Percentiles rank a stretch among this genome's conserved stretches.
Evolutionary conservation across 83 land plant species (phyloP).

Genomic region (Picea abies): DNA sequence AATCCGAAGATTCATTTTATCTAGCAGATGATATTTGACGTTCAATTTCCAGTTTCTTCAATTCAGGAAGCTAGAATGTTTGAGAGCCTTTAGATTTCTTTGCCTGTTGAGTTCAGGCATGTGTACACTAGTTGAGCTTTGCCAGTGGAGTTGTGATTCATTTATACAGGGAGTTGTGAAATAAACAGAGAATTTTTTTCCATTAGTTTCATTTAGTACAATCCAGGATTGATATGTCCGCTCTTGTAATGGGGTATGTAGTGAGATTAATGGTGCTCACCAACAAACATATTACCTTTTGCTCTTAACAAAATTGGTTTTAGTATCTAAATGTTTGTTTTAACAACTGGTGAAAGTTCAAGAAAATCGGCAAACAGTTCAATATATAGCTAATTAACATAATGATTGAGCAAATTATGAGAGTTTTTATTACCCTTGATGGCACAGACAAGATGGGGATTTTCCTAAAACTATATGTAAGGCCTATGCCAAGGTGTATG

Average conservation of each 20-base stretch:
- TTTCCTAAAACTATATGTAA: no score
- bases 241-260: neutral
- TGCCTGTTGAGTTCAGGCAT: slow-evolving; percentile 7
- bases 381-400: neutral
- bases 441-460: neutral
- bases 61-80: slow-evolving; percentile 15
- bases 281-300: neutral
- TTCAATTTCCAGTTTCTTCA: neutral
- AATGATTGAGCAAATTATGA: slow-evolving; percentile 1
- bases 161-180: neutral
- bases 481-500: no score
- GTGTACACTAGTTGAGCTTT: slow-evolving; percentile 13
- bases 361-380: neutral
- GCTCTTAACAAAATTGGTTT: neutral
- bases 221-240: neutral
- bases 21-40: neutral
- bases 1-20: no score
- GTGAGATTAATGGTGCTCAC: no score
- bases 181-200: slow-evolving; percentile 1
- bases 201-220: neutral
- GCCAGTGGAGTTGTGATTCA: neutral
- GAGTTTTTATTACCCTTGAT: neutral
- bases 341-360: neutral
- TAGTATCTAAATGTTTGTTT: neutral
- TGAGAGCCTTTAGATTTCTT: neutral